Conservation (phyloP, 495 filamentous ascomycete species). For the Lindgomyces ingoldianus region DNA sequence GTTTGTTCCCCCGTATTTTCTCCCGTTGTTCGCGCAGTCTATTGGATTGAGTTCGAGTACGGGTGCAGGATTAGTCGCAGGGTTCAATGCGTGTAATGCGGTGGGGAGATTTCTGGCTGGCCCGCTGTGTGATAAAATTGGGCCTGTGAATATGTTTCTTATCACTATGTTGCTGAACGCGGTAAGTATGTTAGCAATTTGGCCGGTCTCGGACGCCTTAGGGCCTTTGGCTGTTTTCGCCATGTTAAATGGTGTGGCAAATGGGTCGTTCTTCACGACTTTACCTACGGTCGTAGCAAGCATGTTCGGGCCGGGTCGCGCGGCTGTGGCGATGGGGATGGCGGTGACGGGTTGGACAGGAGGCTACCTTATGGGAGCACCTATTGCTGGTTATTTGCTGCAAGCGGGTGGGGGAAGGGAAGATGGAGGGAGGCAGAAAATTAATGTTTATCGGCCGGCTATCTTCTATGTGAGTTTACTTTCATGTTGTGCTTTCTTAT, state of each 20-base stretch:
- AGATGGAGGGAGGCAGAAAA: slow-evolving; percentile 33
- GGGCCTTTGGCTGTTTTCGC: slow-evolving; percentile 56
- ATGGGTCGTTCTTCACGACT: slow-evolving; percentile 61
- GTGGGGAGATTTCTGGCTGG: slow-evolving; percentile 55
- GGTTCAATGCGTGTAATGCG: slow-evolving; percentile 58
- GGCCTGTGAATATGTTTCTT: slow-evolving; percentile 55
- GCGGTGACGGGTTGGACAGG: slow-evolving; percentile 61
- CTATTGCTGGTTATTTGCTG: slow-evolving; percentile 61
- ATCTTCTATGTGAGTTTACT: too few species aligned
- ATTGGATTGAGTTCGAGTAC: slow-evolving; percentile 51
- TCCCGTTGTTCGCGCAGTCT: slow-evolving; percentile 54
- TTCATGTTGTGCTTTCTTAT: too few species aligned
- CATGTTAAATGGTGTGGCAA: slow-evolving; percentile 57
- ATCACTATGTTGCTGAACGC: slow-evolving; percentile 52
- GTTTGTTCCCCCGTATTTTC: slow-evolving; percentile 62
- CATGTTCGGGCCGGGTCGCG: slow-evolving; percentile 57
- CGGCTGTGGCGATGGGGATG: slow-evolving; percentile 63
- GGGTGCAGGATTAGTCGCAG: slow-evolving; percentile 57
- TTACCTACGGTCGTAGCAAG: slow-evolving; percentile 63
- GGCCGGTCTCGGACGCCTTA: slow-evolving; percentile 57
- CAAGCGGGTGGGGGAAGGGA: slow-evolving; percentile 55
- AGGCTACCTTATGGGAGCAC: slow-evolving; percentile 48
- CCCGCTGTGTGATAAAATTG: slow-evolving; percentile 53
- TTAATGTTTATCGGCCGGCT: slow-evolving; percentile 57
- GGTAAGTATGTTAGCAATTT: slow-evolving; percentile 58